A percentile compares a stretch with the other conserved stretches of the same genome.
phyloP scores from a whole-genome alignment of 2,329 filamentous ascomycete species.

The Monilinia polystroma region DNA sequence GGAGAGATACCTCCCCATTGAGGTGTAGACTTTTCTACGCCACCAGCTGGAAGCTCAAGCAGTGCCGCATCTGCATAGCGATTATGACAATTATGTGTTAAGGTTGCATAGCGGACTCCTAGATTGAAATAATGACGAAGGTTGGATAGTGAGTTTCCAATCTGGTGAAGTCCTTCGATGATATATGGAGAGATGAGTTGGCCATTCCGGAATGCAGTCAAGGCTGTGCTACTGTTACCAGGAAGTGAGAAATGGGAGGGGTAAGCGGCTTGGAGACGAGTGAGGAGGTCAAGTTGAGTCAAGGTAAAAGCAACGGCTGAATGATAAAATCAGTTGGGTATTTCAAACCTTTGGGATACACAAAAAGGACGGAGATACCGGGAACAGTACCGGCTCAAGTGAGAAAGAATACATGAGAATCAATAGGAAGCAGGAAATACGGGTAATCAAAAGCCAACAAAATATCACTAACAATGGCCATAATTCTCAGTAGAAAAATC shows the following conservation, averaged over 20 bases:
- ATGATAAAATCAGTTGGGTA: background rate
- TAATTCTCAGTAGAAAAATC: constrained; percentile 76
- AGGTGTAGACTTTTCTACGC: constrained; percentile 46
- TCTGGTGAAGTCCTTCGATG: constrained; percentile 88
- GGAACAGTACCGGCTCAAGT: background rate
- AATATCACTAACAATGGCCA: constrained; percentile 53
- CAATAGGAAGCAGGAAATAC: background rate
- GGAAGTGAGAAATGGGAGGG: constrained; percentile 68
- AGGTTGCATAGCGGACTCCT: constrained; percentile 82
- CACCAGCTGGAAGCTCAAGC: constrained; percentile 48
- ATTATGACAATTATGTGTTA: constrained; percentile 95
- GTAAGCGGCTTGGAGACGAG: constrained; percentile 61
- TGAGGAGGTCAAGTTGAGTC: constrained; percentile 72
- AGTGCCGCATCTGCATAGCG: constrained; percentile 82
- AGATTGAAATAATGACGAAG: constrained; percentile 73
- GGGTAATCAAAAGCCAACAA: background rate
- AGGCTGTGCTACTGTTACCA: constrained; percentile 58
- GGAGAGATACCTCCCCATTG: constrained; percentile 71
- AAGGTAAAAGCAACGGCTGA: constrained; percentile 65
- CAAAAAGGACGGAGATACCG: background rate
- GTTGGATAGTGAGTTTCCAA: constrained; percentile 78
- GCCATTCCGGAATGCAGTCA: constrained; percentile 58
- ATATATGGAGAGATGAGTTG: constrained; percentile 75
- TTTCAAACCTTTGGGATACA: background rate
- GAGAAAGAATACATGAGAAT: background rate